phyloP scores from a whole-genome alignment of 805 yeast genomes.

The Sungouiella thailandica region DNA sequence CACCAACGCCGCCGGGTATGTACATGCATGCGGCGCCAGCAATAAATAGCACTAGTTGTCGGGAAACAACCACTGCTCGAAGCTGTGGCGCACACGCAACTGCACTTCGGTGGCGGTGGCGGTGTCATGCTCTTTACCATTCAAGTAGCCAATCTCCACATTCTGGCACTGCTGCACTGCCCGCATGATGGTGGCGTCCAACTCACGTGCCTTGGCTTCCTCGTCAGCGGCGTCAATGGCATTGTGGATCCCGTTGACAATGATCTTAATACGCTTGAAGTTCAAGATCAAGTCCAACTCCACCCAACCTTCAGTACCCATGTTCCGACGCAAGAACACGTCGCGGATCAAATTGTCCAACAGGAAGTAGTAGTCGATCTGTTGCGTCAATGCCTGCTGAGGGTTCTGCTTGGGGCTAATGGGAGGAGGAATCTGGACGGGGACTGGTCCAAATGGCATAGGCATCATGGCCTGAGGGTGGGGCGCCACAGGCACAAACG shows the following conservation, averaged over 20 bases:
- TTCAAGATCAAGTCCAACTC: constrained; percentile 56
- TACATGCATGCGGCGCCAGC: constrained; percentile 7
- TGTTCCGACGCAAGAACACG: constrained; percentile 71
- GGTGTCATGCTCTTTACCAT: constrained; percentile 22
- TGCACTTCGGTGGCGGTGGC: constrained; percentile 44
- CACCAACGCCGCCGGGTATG: constrained; percentile 1
- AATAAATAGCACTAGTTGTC: constrained; percentile 6
- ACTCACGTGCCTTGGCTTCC: constrained; percentile 15
- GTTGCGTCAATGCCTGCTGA: constrained; percentile 44
- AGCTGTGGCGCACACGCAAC: constrained; percentile 56
- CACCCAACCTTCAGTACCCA: constrained; percentile 69
- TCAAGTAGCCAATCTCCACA: constrained; percentile 42
- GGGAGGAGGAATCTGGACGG: constrained; percentile 40
- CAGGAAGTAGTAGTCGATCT: constrained; percentile 87
- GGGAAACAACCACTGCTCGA: constrained; percentile 68
- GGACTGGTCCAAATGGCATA: constrained; percentile 14
- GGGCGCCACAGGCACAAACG: constrained; percentile 15
- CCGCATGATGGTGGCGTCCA: constrained; percentile 39
- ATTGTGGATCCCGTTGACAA: constrained; percentile 36
- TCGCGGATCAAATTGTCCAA: constrained; percentile 85
- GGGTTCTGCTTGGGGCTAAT: constrained; percentile 45
- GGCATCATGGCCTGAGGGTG: constrained; percentile 19
- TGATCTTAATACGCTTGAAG: constrained; percentile 71
- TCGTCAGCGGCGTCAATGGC: constrained; percentile 22
- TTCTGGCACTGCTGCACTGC: constrained; percentile 51